A percentile compares a stretch with the other conserved stretches of the same genome.
Conservation (phyloP, 2,329 filamentous ascomycete genomes). For the Fusarium liriodendri region DNA sequence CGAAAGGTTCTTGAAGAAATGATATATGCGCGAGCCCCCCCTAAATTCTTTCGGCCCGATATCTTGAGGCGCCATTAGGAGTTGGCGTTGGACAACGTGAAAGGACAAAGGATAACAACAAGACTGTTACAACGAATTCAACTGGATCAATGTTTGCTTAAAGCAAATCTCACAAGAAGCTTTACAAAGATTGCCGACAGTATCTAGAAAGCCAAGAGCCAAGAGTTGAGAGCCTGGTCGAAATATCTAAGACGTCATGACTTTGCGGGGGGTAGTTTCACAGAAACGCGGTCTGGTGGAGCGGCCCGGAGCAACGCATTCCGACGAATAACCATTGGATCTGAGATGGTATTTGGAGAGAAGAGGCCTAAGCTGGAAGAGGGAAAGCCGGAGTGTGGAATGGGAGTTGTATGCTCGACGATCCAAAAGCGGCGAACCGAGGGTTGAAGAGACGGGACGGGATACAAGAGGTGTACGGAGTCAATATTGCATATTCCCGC, state of each 20-base stretch:
- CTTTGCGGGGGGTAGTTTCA: slow-evolving; percentile 19
- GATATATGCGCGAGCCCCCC: background rate
- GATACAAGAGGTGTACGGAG: background rate
- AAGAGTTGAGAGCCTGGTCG: background rate
- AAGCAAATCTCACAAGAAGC: background rate
- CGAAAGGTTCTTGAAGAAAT: slow-evolving; percentile 26
- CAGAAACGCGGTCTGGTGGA: background rate
- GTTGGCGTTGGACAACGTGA: background rate
- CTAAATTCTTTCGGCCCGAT: background rate
- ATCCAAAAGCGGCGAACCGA: background rate
- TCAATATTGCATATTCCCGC: background rate
- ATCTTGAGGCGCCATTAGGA: background rate
- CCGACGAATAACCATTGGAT: background rate
- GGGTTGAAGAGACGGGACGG: background rate
- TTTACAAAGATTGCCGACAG: background rate
- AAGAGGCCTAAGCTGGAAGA: background rate
- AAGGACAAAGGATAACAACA: background rate
- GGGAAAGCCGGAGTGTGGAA: background rate
- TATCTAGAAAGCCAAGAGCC: background rate
- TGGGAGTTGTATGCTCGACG: background rate
- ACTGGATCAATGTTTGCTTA: background rate
- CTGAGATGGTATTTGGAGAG: background rate
- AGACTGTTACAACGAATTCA: background rate
- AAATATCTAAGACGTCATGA: slow-evolving; percentile 36
- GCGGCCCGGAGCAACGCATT: slow-evolving; percentile 4